phyloP scores from a whole-genome alignment of 768 basidiomycete genomes.

The Candolleomyces efflorescens region DNA sequence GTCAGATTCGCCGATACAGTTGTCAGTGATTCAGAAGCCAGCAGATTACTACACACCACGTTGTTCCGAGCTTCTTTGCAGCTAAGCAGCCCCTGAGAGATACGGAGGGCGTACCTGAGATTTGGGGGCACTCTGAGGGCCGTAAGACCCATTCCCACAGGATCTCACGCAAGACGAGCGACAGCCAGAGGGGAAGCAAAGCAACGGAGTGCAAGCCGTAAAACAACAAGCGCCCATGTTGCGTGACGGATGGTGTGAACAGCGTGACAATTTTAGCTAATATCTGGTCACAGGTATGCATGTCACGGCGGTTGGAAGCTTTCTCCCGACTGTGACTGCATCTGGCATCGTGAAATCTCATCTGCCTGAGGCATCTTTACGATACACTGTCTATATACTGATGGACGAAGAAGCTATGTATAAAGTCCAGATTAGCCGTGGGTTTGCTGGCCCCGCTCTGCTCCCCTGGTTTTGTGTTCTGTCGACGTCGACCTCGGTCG shows the following conservation, averaged over 20 bases:
- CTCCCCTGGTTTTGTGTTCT: constrained; percentile 18
- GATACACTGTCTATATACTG: neutral
- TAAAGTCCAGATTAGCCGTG: constrained; percentile 5
- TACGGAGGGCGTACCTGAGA: neutral
- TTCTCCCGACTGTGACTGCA: neutral
- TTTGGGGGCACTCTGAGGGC: too few relatives aligned
- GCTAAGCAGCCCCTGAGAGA: neutral
- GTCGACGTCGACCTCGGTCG: neutral
- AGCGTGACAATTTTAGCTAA: neutral
- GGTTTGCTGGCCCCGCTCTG: constrained; percentile 21
- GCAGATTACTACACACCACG: neutral
- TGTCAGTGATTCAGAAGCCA: neutral
- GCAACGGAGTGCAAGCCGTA: neutral
- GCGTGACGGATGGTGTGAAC: neutral
- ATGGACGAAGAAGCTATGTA: constrained; percentile 9
- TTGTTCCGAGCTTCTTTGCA: constrained; percentile 1
- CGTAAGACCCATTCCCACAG: too few relatives aligned
- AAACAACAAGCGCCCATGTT: neutral
- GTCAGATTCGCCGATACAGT: neutral
- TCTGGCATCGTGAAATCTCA: constrained; percentile 4
- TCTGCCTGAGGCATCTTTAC: constrained; percentile 6
- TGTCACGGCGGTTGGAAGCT: neutral
- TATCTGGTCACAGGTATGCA: constrained; percentile 2
- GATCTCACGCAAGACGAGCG: too few relatives aligned
- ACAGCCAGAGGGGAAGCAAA: neutral